phyloP scores from a whole-genome alignment of 352 stramenopile species.

The Globisporangium camurandrum region DNA sequence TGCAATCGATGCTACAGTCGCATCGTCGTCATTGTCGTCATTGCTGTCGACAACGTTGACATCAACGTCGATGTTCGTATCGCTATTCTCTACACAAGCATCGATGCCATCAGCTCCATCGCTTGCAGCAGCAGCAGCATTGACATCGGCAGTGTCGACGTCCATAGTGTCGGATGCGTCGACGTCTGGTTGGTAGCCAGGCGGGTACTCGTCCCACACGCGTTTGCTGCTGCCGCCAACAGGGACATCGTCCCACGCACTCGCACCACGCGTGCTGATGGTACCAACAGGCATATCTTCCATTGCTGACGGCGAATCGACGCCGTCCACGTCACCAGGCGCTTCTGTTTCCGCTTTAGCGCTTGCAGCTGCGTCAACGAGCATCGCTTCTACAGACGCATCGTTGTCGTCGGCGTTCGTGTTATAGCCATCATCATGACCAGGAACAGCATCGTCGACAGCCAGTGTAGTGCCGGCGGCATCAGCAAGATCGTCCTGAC shows the following conservation, averaged over 20 bases:
- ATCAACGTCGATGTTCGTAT: background rate
- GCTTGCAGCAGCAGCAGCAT: background rate
- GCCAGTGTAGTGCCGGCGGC: background rate
- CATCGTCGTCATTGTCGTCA: background rate
- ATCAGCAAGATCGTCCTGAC: background rate
- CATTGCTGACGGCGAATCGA: background rate
- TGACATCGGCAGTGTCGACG: background rate
- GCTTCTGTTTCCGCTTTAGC: too few species aligned
- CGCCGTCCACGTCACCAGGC: background rate
- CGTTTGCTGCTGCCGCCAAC: conserved; percentile 5
- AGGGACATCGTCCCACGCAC: conserved; percentile 9
- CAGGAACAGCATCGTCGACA: background rate
- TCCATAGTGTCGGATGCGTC: background rate
- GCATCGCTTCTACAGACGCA: background rate
- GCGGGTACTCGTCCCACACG: conserved; percentile 4
- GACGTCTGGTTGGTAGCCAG: background rate
- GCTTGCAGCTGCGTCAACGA: too few species aligned
- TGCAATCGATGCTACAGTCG: background rate
- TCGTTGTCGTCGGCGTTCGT: background rate
- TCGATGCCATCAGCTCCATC: background rate
- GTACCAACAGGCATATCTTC: conserved; percentile 2
- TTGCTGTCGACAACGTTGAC: background rate
- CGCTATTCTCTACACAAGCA: too few species aligned
- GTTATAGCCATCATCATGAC: background rate
- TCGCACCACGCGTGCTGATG: background rate